Evolutionary conservation across 495 filamentous ascomycete species (phyloP).

Genomic region (Bacidia gigantensis): DNA sequence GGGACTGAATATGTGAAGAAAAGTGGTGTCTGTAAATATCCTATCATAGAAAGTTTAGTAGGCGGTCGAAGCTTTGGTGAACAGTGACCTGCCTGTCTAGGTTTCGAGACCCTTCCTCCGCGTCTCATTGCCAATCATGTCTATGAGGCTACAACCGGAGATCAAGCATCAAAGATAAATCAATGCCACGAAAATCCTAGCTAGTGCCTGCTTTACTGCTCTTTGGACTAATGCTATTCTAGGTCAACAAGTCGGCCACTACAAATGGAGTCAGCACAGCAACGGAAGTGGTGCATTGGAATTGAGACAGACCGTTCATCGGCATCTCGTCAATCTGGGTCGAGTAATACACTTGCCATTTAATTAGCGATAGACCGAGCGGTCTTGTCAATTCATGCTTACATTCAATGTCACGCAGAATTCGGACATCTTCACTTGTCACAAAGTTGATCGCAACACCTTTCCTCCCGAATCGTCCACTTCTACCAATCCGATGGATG

Average conservation of each 20-base stretch:
- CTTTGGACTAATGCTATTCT: background rate
- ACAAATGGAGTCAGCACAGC: constrained; percentile 5
- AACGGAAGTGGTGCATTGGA: background rate
- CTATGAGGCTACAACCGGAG: too few species aligned
- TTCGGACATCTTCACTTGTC: constrained; percentile 92
- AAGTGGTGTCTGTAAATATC: too few species aligned
- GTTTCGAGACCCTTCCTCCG: background rate
- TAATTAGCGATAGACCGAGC: constrained; percentile 21
- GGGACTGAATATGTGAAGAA: too few species aligned
- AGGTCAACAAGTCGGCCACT: constrained; percentile 49
- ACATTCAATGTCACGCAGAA: constrained; percentile 92
- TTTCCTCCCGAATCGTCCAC: constrained; percentile 92
- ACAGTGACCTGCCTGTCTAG: too few species aligned
- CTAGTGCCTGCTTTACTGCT: background rate
- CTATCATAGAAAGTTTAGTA: too few species aligned
- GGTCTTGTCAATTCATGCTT: constrained; percentile 18
- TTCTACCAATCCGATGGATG: constrained; percentile 94
- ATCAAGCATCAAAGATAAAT: too few species aligned
- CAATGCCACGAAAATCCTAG: background rate
- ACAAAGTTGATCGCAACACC: constrained; percentile 99
- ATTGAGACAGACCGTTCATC: constrained; percentile 57
- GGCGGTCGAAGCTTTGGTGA: too few species aligned
- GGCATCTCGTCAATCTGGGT: constrained; percentile 99
- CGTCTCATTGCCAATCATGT: background rate
- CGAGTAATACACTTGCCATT: constrained; percentile 66